Conservation (phyloP, 2,329 filamentous ascomycete species). For the Trichoderma sp. region DNA sequence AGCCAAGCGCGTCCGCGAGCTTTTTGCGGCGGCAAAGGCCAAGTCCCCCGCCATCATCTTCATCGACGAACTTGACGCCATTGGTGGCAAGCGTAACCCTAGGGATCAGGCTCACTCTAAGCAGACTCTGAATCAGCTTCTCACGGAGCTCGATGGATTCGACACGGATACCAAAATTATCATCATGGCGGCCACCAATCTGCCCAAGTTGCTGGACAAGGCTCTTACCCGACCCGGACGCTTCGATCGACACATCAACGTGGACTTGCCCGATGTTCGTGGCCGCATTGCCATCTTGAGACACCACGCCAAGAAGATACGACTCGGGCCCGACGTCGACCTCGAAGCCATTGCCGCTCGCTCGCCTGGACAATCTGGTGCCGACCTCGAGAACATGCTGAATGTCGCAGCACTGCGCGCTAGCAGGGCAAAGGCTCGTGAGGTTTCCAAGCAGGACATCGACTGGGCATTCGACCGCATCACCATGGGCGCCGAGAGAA, state of each 20-base stretch:
- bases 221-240: conserved; percentile 91
- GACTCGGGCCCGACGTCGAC: conserved; percentile 78
- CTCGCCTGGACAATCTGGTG: conserved; percentile 90
- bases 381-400: conserved; percentile 93
- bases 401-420: conserved; percentile 95
- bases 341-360: conserved; percentile 80
- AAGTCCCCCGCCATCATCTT: conserved; percentile 95
- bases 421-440: conserved; percentile 78
- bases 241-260: conserved; percentile 90
- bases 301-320: conserved; percentile 91
- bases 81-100: conserved; percentile 90
- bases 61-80: conserved; percentile 91
- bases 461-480: conserved; percentile 99
- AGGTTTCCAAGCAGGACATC: conserved; percentile 78
- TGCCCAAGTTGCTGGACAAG: conserved; percentile 91
- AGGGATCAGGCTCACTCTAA: conserved; percentile 93
- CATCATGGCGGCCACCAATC: conserved; percentile 94
- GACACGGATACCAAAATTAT: conserved; percentile 93
- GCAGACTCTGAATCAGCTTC: conserved; percentile 94
- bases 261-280: conserved; percentile 87
- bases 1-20: conserved; percentile 91
- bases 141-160: conserved; percentile 96
- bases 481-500: conserved; percentile 92
- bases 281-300: conserved; percentile 90
- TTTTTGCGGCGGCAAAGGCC: conserved; percentile 78